Conservation (phyloP, 1,284 basidiomycete genomes). For the Phylloboletellus chloephorus region DNA sequence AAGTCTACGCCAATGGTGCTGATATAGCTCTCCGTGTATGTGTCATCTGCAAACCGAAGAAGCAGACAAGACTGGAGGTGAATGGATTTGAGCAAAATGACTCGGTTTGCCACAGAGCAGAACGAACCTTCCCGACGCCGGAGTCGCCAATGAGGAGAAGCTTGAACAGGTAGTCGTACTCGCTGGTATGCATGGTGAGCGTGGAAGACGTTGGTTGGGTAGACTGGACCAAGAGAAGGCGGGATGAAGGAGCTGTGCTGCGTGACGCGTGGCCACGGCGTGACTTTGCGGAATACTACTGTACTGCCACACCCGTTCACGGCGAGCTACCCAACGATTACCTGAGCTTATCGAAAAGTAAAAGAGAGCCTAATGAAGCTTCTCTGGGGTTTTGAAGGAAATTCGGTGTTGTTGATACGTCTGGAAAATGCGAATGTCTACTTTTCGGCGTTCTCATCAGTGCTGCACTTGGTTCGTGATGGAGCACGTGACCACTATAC, state of each 20-base stretch:
- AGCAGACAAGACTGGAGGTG: conserved; percentile 85
- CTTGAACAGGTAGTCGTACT: conserved; percentile 98
- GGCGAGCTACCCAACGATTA: background rate
- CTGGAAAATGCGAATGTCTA: no score
- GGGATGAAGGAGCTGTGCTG: conserved; percentile 33
- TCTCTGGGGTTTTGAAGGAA: background rate
- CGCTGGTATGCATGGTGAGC: conserved; percentile 75
- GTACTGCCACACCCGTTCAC: conserved; percentile 22
- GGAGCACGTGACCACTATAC: conserved; percentile 15
- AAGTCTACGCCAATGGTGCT: conserved; percentile 99
- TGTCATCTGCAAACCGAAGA: conserved; percentile 98
- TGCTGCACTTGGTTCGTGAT: conserved; percentile 5
- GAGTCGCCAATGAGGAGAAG: conserved; percentile 90
- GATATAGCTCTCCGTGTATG: conserved; percentile 99
- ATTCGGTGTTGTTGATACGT: background rate
- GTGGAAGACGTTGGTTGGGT: conserved; percentile 17
- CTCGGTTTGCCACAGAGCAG: conserved; percentile 10
- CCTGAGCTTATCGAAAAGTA: background rate
- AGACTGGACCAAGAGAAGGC: conserved; percentile 25
- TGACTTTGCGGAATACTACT: conserved; percentile 24
- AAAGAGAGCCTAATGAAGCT: no score
- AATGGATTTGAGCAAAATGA: conserved; percentile 14
- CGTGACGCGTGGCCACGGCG: conserved; percentile 36
- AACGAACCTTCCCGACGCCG: conserved; percentile 88
- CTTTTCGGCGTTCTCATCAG: background rate